These are phyloP conservation scores for Acanthochlamys bracteata DNA, from an alignment of 106 monocot species.

Conservation along the genomic window DNA sequence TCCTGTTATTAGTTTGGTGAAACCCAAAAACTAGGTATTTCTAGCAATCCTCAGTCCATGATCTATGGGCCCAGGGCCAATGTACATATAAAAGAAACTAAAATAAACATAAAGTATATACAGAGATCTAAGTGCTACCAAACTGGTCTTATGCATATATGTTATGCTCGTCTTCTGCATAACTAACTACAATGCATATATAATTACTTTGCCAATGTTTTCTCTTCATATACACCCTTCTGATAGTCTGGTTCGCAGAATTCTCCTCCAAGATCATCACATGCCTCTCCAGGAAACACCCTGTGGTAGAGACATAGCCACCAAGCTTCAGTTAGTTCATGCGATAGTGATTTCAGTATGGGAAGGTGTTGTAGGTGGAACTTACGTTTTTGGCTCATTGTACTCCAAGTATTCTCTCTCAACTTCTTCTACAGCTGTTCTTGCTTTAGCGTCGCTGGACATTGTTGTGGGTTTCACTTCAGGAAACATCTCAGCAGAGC, in stretches of 20 bases:
- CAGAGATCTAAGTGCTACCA: no score
- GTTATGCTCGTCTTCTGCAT: neutral
- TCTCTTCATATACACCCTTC: slow-evolving; percentile 33
- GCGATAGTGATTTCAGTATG: neutral
- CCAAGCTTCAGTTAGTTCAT: neutral
- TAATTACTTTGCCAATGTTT: slow-evolving; percentile 6
- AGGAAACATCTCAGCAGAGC: slow-evolving; percentile 44
- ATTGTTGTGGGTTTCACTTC: slow-evolving; percentile 44
- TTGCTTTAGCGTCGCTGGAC: neutral
- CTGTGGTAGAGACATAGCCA: slow-evolving; percentile 16
- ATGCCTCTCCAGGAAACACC: slow-evolving; percentile 83
- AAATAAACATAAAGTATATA: no score
- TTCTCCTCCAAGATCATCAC: slow-evolving; percentile 90
- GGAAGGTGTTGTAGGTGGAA: neutral
- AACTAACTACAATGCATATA: no score
- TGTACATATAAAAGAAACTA: no score
- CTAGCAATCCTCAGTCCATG: no score
- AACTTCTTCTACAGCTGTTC: slow-evolving; percentile 21
- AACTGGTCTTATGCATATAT: neutral
- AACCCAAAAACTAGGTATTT: no score
- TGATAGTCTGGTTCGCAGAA: slow-evolving; percentile 71
- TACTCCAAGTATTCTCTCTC: slow-evolving; percentile 77
- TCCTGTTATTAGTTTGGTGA: no score
- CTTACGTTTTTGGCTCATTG: slow-evolving; percentile 65
- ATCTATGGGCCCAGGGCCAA: no score